phyloP scores from a whole-genome alignment of 257 asterid genomes.

The Marsdenia floribunda region DNA sequence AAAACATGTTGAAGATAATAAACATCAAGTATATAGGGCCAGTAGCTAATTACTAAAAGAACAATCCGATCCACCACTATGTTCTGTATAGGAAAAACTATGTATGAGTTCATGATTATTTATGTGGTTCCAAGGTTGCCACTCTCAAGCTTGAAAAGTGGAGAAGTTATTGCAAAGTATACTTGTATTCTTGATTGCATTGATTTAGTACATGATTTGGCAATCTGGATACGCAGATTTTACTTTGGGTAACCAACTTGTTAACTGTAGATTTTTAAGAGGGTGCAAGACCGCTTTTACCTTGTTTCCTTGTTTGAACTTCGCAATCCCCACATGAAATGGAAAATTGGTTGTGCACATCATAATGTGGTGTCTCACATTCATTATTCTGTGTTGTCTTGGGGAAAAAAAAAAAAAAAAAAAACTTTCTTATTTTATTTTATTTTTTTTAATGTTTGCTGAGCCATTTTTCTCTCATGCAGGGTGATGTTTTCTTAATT shows the following conservation, averaged over 20 bases:
- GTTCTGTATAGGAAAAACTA: neutral
- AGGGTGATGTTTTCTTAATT: slow-evolving; percentile 84
- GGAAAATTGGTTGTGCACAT: neutral
- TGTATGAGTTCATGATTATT: neutral
- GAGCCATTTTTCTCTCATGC: slow-evolving; percentile 24
- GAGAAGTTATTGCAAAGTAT: neutral
- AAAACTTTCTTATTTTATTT: neutral
- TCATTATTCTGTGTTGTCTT: neutral
- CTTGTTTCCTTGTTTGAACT: neutral
- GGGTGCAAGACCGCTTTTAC: neutral
- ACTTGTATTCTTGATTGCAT: neutral
- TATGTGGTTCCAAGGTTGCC: neutral
- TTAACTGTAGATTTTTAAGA: neutral
- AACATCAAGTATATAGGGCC: neutral
- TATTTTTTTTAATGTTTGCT: neutral
- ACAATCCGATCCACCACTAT: neutral
- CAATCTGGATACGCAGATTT: neutral
- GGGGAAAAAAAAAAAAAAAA: neutral
- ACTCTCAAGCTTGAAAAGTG: neutral
- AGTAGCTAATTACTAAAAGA: neutral
- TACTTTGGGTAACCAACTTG: neutral
- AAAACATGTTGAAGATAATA: neutral
- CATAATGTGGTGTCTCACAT: neutral
- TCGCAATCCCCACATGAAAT: neutral
- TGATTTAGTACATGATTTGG: neutral